Evolutionary conservation across 1,284 basidiomycete genomes (phyloP).

Genomic region (Ganoderma meredithae): DNA sequence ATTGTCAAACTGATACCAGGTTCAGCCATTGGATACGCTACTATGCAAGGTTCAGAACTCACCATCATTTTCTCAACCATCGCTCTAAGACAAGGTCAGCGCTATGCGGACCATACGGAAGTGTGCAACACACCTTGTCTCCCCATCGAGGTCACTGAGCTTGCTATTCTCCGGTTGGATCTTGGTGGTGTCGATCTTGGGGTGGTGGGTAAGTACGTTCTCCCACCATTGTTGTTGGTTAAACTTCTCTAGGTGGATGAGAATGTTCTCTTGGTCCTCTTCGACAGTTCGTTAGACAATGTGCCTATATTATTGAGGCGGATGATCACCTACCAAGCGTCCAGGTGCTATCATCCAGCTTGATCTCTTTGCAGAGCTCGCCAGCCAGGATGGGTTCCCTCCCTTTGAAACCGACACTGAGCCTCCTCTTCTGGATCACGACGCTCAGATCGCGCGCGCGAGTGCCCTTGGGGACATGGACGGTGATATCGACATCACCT

Average conservation of each 20-base stretch:
- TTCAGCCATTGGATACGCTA: conserved; percentile 13
- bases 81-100: conserved; percentile 58
- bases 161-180: conserved; percentile 97
- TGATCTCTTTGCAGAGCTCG: conserved; percentile 94
- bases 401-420: conserved; percentile 88
- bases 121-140: conserved; percentile 69
- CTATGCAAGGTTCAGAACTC: conserved; percentile 40
- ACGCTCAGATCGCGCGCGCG: conserved; percentile 81
- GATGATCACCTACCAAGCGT: conserved; percentile 75
- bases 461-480: conserved; percentile 90
- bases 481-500: conserved; percentile 83
- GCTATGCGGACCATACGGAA: conserved; percentile 18
- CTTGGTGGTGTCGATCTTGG: conserved; percentile 97
- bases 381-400: conserved; percentile 87
- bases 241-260: conserved; percentile 88
- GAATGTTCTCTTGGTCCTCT: conserved; percentile 84
- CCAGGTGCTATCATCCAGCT: conserved; percentile 98
- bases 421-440: conserved; percentile 80
- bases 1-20: conserved; percentile 77
- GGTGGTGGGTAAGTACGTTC: conserved; percentile 93
- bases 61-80: conserved; percentile 99
- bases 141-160: conserved; percentile 93
- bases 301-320: neutral
- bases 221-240: conserved; percentile 97
- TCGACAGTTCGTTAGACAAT: neutral